Evolutionary conservation across 495 filamentous ascomycete genomes (phyloP), one percentile per base, ranked within the genome.

Genomic region (Astrocystis sublimbata): DNA sequence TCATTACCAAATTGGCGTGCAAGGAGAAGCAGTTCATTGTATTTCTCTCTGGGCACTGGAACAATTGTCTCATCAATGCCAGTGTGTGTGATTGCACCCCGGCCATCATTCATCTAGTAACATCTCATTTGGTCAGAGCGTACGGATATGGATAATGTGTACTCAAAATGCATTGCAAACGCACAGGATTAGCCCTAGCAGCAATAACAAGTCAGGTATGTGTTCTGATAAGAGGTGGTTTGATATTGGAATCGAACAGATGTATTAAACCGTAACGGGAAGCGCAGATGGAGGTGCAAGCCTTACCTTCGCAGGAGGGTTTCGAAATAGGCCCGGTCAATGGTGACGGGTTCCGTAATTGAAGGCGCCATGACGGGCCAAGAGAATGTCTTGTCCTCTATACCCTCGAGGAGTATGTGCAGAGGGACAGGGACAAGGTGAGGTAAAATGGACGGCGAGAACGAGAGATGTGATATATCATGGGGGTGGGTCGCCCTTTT

Each of bases 271-370:
- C n/a, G n/a, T n/a, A n/a, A n/a, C n/a, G n/a, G n/a, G n/a, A 2
- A 19, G 60, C 26, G 31, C 15, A n/a, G 23, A 2, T 12, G 26
- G 19, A 30, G 17, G n/a, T 15, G 21, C 46, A 65, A 61, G 60
- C 52, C 75, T 68, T 65, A 82, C 83, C 81, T 79, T 63, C 80
- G 79, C 17, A 85, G 52, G 41, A 85, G 69, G 50, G 78, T 77
- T 63, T 85, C 79, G 53, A 83, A 82, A 71, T 85, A 81, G 8
- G 66, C 73, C 55, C 78, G 80, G 47, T 81, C 79, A 53, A 83
- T 72, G 13, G 81, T 84, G 31, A 86, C 77, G 64, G 77, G 77
- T 45, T 71, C 62, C 13, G 69, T 60, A 17, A 66, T 58, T 62
- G 70, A 49, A 38, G 67, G 9, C 13, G 65, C 59, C 60, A 62